phyloP scores from a whole-genome alignment of 805 yeast genomes.

The Martiniozyma abietophila region DNA sequence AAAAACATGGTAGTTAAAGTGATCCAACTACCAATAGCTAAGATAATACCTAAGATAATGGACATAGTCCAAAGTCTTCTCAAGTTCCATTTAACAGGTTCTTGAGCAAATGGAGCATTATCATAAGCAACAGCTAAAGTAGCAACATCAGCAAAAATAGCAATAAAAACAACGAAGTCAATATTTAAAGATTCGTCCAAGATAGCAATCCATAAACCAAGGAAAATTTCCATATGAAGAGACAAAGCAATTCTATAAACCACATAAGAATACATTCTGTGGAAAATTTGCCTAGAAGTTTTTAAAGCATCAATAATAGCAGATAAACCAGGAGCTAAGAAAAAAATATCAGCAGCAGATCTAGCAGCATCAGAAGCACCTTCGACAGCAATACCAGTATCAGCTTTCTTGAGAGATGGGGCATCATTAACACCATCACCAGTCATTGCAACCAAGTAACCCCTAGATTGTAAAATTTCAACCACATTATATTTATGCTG shows the following conservation, averaged over 20 bases:
- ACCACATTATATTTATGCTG: conserved; percentile 95
- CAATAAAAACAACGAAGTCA: conserved; percentile 91
- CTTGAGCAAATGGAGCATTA: conserved; percentile 89
- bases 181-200: conserved; percentile 78
- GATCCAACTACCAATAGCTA: conserved; percentile 92
- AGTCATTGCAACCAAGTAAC: conserved; percentile 97
- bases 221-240: conserved; percentile 86
- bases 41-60: conserved; percentile 70
- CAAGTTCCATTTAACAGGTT: conserved; percentile 93
- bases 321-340: conserved; percentile 91
- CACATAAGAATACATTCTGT: conserved; percentile 97
- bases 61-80: conserved; percentile 98
- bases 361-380: conserved; percentile 97
- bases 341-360: conserved; percentile 94
- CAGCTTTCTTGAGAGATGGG: conserved; percentile 94
- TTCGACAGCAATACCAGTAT: conserved; percentile 95
- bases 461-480: conserved; percentile 90
- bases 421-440: conserved; percentile 99
- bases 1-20: conserved; percentile 89
- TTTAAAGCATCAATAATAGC: conserved; percentile 91
- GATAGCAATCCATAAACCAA: conserved; percentile 95
- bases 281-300: conserved; percentile 96
- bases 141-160: conserved; percentile 95
- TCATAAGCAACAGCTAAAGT: conserved; percentile 96
- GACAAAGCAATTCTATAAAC: conserved; percentile 97